Percentiles rank a stretch among this genome's conserved stretches.
Evolutionary conservation across 2,329 filamentous ascomycete species (phyloP).

Genomic region (Scedosporium dehoogii): DNA sequence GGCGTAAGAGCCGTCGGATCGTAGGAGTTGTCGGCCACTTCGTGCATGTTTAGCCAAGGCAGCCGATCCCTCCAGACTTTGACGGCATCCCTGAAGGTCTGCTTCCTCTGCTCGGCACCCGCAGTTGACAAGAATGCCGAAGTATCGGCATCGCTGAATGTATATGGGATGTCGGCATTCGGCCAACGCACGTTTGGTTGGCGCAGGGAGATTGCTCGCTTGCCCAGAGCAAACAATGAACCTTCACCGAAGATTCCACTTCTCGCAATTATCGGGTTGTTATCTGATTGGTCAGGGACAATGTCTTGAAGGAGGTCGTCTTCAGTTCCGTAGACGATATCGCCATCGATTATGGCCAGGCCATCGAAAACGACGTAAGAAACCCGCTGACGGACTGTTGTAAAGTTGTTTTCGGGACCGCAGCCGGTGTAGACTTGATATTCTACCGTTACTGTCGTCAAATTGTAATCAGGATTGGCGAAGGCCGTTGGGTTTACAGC

Average conservation of each 20-base stretch:
- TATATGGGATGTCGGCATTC: conserved; percentile 1
- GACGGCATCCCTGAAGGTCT: conserved; percentile 3
- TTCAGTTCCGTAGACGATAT: conserved; percentile 8
- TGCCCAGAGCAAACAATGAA: neutral
- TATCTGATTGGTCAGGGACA: neutral
- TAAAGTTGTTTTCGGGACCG: neutral
- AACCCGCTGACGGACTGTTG: neutral
- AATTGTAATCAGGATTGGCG: neutral
- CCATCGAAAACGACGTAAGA: conserved; percentile 6
- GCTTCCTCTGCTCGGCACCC: neutral
- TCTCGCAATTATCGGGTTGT: neutral
- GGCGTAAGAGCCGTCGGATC: conserved; percentile 1
- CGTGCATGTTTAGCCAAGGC: conserved; percentile 7
- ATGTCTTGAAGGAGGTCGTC: conserved; percentile 1
- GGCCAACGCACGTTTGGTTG: neutral
- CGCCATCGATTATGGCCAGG: conserved; percentile 8
- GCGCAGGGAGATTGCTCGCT: neutral
- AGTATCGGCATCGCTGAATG: neutral
- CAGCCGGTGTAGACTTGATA: neutral
- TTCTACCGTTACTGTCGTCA: neutral
- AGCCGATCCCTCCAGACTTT: conserved; percentile 6
- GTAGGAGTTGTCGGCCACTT: neutral
- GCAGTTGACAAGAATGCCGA: neutral
- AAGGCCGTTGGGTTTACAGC: neutral
- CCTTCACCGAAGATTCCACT: neutral